Evolutionary conservation across 345 rosid species (phyloP), one percentile per base, ranked within the genome.

Genomic region (Populus ilicifolia): DNA sequence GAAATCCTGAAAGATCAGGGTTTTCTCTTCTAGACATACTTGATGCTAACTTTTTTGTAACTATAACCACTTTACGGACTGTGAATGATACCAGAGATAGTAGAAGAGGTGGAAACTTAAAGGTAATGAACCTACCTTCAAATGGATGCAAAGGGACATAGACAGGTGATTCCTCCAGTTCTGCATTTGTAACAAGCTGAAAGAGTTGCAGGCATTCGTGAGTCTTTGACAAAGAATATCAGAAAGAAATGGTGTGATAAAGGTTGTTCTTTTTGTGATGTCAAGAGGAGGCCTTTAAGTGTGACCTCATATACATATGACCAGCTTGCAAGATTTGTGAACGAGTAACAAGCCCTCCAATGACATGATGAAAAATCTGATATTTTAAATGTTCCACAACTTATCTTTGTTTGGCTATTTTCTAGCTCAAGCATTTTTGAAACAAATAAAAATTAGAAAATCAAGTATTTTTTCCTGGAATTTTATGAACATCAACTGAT

Each of bases 71-170:
- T 52, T 52, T 52, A 52, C 23, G 6, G 59, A 20, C n/a, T 52
- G 9, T 52, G 59, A 52, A 52, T 20, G 20, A 23, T 6, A 20
- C n/a, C n/a, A 52, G 20, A 20, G 59, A 5, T 20, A 52, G 23
- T 52, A 52, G 2, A 70, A 44, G 29, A 5, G 56, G 50, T 6
- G 41, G 25, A 39, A 39, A 69, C 13, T 69, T 9, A 41, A 65
- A 18, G 69, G 9, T 2, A 16, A n/a, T 65, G 8, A 73, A 9
- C 72, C 14, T 54, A 85, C 93, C 93, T 80, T 83, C 54, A 52
- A 82, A 86, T 23, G 94, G 92, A 79, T 89, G 90, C 54, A 75
- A 46, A 10, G 93, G 96, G 30, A 80, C 88, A 67, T 76, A 91
- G 9, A 86, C 39, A 0, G 93, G 96, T 5, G 88, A 8, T 44